Percentiles rank a stretch among this genome's conserved stretches.
Evolutionary conservation across 768 basidiomycete genomes (phyloP).

Genomic region (Termitomyces sp.): DNA sequence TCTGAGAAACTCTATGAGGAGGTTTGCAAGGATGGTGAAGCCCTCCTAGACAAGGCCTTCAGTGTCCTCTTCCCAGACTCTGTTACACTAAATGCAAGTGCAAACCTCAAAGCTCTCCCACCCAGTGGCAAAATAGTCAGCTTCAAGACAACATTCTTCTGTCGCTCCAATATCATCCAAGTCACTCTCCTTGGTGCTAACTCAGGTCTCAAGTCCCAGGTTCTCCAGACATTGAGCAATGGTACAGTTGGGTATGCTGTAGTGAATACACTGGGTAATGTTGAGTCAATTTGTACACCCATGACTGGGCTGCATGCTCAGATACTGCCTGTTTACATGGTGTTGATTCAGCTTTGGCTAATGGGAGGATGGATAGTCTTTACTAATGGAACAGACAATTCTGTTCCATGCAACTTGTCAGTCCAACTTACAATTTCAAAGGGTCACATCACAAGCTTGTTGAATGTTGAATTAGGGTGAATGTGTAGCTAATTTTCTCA

Average conservation of each 20-base stretch:
- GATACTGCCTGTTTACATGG: slow-evolving; percentile 57
- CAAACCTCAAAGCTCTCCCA: slow-evolving; percentile 29
- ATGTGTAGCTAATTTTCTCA: slow-evolving; percentile 13
- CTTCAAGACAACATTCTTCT: slow-evolving; percentile 79
- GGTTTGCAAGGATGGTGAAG: slow-evolving; percentile 61
- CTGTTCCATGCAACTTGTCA: slow-evolving; percentile 66
- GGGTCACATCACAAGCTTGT: slow-evolving; percentile 82
- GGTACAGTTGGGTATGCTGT: slow-evolving; percentile 71
- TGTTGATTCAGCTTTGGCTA: slow-evolving; percentile 53
- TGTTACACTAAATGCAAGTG: slow-evolving; percentile 28
- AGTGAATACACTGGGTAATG: slow-evolving; percentile 46
- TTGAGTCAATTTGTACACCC: slow-evolving; percentile 32
- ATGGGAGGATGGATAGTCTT: slow-evolving; percentile 42
- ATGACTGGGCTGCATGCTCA: slow-evolving; percentile 43
- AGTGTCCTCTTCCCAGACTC: slow-evolving; percentile 60
- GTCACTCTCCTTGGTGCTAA: slow-evolving; percentile 51
- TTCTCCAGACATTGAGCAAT: slow-evolving; percentile 64
- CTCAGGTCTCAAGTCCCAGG: slow-evolving; percentile 41
- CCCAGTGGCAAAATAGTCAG: slow-evolving; percentile 50
- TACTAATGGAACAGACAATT: slow-evolving; percentile 62
- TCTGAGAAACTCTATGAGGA: slow-evolving; percentile 84
- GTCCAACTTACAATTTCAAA: slow-evolving; percentile 75
- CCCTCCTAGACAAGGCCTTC: slow-evolving; percentile 75
- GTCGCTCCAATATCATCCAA: slow-evolving; percentile 74
- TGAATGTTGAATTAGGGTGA: slow-evolving; percentile 70